Base-by-base conservation (phyloP, 495 filamentous ascomycete genomes). In the Cercophora newfieldiana region DNA sequence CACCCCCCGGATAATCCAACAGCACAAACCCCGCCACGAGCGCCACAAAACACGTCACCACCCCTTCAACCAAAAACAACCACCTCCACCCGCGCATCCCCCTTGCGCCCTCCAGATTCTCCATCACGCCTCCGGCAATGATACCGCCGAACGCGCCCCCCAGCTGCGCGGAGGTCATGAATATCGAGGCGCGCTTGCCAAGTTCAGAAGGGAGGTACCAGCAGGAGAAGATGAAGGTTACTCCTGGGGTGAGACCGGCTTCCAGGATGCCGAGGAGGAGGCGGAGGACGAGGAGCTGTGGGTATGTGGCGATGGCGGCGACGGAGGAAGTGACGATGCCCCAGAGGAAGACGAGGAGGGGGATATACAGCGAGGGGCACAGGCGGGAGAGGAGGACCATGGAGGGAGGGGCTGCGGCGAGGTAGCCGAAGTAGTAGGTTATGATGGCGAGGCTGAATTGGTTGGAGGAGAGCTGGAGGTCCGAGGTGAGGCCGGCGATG, bases 161-260 rank as follows among this genome's bases (percentile, higher is more conserved):
- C 14, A 88, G 58, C 66, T 86, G 83, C 16, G 80, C 78, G 0
- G 84, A 81, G 47, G 80, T 82, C 76, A 87, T 88, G 75, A 87
- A 88, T 4, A 87, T 68, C 59, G 80, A 85, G 60, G 87, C 74
- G 54, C 88, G 80, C 72, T 82, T 78, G 72, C 86, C 86, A 49
- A 86, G 76, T 69, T 91, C 87, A 63, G 85, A 79, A 25, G 87
- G 81, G 24, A 79, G 81, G 71, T 90, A 91, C 63, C 86, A 90
- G 80, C 86, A 85, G 12, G 82, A 82, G 21, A 86, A 84, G 31
- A 87, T 67, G 67, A 87, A 88, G 22, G 79, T 74, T 22, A 81
- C 75, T 72, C 83, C 86, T 6, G 86, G 86, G 48, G 86, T 71
- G 31, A 89, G 77, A 1, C 86, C 85, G 57, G 85, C 80, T 68